Conservation (phyloP, 345 rosid genomes). For the Hibiscus tridactylites region DNA sequence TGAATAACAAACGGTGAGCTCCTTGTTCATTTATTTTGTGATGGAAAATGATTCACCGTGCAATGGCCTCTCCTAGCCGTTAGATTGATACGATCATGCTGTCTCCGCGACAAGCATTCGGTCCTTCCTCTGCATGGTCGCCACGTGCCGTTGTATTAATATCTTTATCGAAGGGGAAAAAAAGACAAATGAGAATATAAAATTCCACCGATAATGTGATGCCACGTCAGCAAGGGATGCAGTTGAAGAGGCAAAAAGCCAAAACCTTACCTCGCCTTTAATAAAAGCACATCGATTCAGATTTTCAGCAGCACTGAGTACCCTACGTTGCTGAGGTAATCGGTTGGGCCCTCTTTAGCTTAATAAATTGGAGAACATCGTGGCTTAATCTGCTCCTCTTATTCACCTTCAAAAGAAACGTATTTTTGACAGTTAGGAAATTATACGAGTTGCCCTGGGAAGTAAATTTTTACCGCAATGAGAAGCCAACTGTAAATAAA, state of each 20-base stretch:
- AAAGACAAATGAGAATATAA: not conserved
- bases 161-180: not conserved
- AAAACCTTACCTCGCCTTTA: not conserved
- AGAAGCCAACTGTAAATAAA: too few relatives aligned
- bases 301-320: not conserved
- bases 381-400: not conserved
- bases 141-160: slow-evolving; percentile 5
- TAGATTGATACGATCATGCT: slow-evolving; percentile 8
- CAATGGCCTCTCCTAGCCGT: not conserved
- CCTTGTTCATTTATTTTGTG: too few relatives aligned
- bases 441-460: too few relatives aligned
- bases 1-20: too few relatives aligned
- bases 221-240: not conserved
- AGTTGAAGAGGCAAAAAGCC: not conserved
- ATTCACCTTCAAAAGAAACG: not conserved
- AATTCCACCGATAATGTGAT: not conserved
- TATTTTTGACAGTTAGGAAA: not conserved
- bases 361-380: not conserved
- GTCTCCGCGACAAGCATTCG: not conserved
- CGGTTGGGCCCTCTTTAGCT: not conserved
- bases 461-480: too few relatives aligned
- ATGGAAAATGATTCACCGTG: not conserved
- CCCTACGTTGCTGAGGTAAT: not conserved
- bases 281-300: not conserved
- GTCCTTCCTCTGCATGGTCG: slow-evolving; percentile 5